Base-by-base conservation (phyloP, 2,329 filamentous ascomycete genomes). In the Davidsoniella australis region DNA sequence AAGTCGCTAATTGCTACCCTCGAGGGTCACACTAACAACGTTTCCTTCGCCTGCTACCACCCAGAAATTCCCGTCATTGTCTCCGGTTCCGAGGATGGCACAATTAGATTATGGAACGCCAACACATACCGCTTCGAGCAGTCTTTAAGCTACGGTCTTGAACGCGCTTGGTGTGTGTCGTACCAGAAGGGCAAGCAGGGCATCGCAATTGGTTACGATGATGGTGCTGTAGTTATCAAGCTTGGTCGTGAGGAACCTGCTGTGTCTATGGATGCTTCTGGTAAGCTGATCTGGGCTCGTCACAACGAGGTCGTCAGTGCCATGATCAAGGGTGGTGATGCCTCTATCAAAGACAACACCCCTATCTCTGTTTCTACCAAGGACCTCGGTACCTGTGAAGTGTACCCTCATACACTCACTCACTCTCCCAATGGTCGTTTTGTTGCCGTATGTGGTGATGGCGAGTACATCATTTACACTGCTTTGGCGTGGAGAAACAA, bases 381-480 rank as follows among this genome's bases (percentile, higher is more conserved):
- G 68, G 91, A 98, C 55, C 77, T 98, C 42, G 91, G 91, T 36
- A 91, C 84, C 36, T 96, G 89, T 62, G 91, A 98, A 67, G 82
- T 98, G 41, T 98, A 95, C 64, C 91, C 91, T 1, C 88, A 95
- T 61, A 94, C 87, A 0, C 74, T 98, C 47, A 76, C 86, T 36
- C 91, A 98, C 68, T 95, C 88, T n/a, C 85, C 91, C 36, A 98
- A 98, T 58, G 87, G 87, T 47, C 79, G 87, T 53, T 91, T 91
- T 57, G 85, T 91, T 45, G 64, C 70, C 16, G 70, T 73, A 44
- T 96, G 89, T 56, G 91, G 91, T 56, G 91, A 98, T 62, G 91
- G 91, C 54, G 91, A 98, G 66, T 98, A 95, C 68, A 96, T 96
- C 63, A 94, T 96, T 59, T 96, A 96, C 69, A 96, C 91, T 24